Conservation (phyloP, 108 stramenopile species). For the Nitzschia palea region DNA sequence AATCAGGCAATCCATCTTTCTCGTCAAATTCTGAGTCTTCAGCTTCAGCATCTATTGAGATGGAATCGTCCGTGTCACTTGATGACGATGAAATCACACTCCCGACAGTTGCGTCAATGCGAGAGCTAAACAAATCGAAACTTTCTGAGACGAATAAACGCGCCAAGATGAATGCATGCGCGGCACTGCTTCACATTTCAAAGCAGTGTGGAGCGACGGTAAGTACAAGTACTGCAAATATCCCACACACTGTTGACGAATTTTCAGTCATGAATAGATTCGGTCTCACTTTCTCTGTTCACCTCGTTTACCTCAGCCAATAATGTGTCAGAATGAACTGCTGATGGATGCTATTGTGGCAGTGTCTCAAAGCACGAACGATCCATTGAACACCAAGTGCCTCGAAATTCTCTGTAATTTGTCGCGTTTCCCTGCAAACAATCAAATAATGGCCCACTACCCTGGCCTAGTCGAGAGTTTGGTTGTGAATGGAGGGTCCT, state of each 20-base stretch:
- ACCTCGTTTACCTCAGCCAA: slow-evolving; percentile 13
- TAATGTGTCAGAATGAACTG: slow-evolving; percentile 37
- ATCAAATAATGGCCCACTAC: slow-evolving; percentile 40
- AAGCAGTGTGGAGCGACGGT: slow-evolving; percentile 74
- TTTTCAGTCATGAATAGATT: not conserved
- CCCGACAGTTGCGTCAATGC: slow-evolving; percentile 43
- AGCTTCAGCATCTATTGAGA: slow-evolving; percentile 10
- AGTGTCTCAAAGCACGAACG: slow-evolving; percentile 43
- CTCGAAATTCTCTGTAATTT: slow-evolving; percentile 84
- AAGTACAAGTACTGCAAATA: slow-evolving; percentile 27
- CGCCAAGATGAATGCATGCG: slow-evolving; percentile 75
- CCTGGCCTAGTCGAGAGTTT: slow-evolving; percentile 55
- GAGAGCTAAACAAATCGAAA: slow-evolving; percentile 45
- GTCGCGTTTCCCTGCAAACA: slow-evolving; percentile 76
- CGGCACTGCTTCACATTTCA: slow-evolving; percentile 75
- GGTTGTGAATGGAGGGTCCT: slow-evolving; percentile 42
- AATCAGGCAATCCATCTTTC: not conserved
- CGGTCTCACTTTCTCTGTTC: slow-evolving; percentile 2
- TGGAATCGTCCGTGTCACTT: slow-evolving; percentile 3
- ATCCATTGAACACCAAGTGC: slow-evolving; percentile 77
- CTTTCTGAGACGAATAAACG: slow-evolving; percentile 40
- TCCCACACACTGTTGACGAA: not conserved
- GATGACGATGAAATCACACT: not conserved
- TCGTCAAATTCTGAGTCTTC: slow-evolving; percentile 15
- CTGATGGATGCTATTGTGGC: slow-evolving; percentile 51